Percentiles rank a stretch among this genome's conserved stretches.
Evolutionary conservation across 1,139 yeast genomes (phyloP).

Genomic region (Pichia sp.): DNA sequence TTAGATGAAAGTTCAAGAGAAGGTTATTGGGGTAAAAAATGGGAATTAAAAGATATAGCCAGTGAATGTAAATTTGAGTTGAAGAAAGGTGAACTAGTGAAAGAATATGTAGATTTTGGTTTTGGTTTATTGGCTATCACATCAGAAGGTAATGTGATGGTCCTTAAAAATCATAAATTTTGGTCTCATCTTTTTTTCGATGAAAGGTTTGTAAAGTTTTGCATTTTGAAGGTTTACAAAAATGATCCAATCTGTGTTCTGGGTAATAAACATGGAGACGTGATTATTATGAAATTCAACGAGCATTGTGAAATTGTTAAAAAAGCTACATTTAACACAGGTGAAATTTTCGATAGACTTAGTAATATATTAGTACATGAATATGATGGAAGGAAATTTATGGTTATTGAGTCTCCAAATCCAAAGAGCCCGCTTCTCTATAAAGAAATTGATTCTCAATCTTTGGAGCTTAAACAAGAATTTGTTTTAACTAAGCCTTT

Average conservation of each 20-base stretch:
- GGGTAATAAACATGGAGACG: conserved; percentile 47
- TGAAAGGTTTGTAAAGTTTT: conserved; percentile 38
- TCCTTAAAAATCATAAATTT: conserved; percentile 22
- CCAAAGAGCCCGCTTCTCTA: conserved; percentile 51
- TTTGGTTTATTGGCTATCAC: conserved; percentile 49
- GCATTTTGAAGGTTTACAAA: conserved; percentile 43
- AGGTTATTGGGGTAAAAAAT: conserved; percentile 24
- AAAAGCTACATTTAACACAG: conserved; percentile 16
- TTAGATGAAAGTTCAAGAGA: conserved; percentile 28
- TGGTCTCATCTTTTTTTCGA: conserved; percentile 33
- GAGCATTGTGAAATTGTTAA: conserved; percentile 17
- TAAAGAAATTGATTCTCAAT: conserved; percentile 29
- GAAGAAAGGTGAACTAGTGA: conserved; percentile 49
- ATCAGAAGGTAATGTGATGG: conserved; percentile 50
- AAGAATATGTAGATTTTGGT: conserved; percentile 47
- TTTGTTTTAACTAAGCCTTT: conserved; percentile 31
- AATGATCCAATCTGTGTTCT: conserved; percentile 37
- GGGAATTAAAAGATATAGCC: conserved; percentile 32
- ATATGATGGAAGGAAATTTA: conserved; percentile 25
- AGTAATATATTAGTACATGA: conserved; percentile 13
- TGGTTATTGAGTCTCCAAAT: conserved; percentile 62
- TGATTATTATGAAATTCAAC: conserved; percentile 40
- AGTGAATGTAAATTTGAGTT: conserved; percentile 27
- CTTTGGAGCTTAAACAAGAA: conserved; percentile 21
- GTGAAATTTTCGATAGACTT: conserved; percentile 10